Evolutionary conservation across 2,329 filamentous ascomycete species (phyloP), one percentile per base, ranked within the genome.

Genomic region (Trichoderma afroharzianum): DNA sequence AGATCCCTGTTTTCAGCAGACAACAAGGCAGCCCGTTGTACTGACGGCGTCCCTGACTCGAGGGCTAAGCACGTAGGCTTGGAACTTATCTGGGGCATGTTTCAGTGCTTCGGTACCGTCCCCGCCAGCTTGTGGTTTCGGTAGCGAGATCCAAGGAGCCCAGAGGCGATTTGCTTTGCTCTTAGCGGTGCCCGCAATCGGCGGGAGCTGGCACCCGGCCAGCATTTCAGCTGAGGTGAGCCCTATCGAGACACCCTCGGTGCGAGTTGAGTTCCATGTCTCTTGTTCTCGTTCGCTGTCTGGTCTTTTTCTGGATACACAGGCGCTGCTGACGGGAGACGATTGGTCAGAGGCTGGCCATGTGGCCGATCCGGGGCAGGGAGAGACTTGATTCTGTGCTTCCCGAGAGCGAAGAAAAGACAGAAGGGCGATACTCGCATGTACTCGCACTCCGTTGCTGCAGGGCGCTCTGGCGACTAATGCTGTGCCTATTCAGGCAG

Each of bases 211-310:
- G 68, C 61, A 68, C 33, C 61, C 50, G 47, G 68, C 26, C 47
- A 33, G 63, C 15, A 28, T 28, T 79, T 80, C 80, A 81, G 80
- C 80, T 81, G 80, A 81, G 79, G 79, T 81, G 79, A 81, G 79
- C 79, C 78, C 76, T 79, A 80, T 76, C 75, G 43, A 74, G 71
- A 55, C 73, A 68, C 72, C 69, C 57, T 63, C 15, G 53, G 50
- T 47, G 63, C 68, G 43, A 39, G 61, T 50, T 43, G 43, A 39
- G 61, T 50, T 50, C 63, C 59, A 21, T 61, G 30, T 33, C 12
- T 39, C 15, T 36, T 26, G 18, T 59, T 14, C 30, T 61, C 18
- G 4, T 2, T 32, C 57, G 9, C 30, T 18, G 9, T 33, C 33
- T 36, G 33, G 14, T 36, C 21, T 57, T 57, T 57, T 57, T 28